Base-by-base conservation (phyloP, 352 stramenopile genomes). In the Globisporangium middletonii region DNA sequence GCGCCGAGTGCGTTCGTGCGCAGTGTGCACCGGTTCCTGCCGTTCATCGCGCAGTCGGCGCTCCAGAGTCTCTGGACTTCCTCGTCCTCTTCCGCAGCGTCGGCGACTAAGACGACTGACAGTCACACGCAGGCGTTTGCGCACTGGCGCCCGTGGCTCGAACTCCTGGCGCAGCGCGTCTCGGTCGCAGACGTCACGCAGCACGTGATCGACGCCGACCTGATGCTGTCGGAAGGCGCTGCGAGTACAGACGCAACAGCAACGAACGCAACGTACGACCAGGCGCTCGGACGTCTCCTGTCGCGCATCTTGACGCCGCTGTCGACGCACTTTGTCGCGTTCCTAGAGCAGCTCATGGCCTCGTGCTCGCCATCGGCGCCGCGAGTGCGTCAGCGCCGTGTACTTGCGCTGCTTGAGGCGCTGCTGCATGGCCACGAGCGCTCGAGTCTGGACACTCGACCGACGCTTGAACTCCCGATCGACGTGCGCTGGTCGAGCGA, bases 71-170 rank as follows among this genome's bases (percentile, higher is more conserved):
- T 86, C 30, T 49, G 63, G 19, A 23, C 23, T 23, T 23, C 23
- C 23, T 23, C 23, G 23, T 23, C 23, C 23, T 23, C 23, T 23
- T 46, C 59, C 1, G 56, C 62, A 19, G 35, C 37, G 1, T 53
- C 53, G 55, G 30, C 44, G 23, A 48, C 68, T 35, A 55, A 74
- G 38, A 50, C 52, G 13, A 16, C 0, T 6, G 41, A 54, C 19
- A 15, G 28, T 16, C 7, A 9, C 7, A 7, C 7, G 18, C 49
- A 64, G 46, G 49, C 54, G 37, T 80, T 73, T 42, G 42, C 62
- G 27, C 61, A 70, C 38, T 89, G 80, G 80, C 73, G 68, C 11
- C 30, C 64, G 33, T 91, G 78, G 80, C 50, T 91, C 11, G 63
- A 60, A 57, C 47, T 85, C 9, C 50, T 89, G 16, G 72, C 78